Percentiles rank a stretch among this genome's conserved stretches.
These are phyloP conservation scores for Fragilariopsis cylindrus DNA, from an alignment of 108 stramenopile genomes.

Conservation along the genomic window DNA sequence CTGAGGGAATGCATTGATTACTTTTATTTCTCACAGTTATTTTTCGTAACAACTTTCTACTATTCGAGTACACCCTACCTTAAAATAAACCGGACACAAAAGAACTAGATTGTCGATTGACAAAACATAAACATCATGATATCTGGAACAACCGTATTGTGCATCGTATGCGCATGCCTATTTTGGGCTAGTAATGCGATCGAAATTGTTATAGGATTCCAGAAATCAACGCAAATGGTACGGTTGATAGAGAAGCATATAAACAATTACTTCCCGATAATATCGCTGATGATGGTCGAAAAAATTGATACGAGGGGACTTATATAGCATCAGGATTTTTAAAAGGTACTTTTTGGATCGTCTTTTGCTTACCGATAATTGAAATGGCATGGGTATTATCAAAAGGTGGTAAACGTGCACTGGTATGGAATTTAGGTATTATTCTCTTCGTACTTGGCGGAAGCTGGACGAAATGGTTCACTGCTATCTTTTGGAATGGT, in stretches of 20 bases:
- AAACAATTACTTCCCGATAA: constrained; percentile 53
- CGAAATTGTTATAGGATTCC: not conserved
- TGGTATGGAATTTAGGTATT: constrained; percentile 56
- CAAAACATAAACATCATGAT: constrained; percentile 1
- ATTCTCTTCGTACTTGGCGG: constrained; percentile 56
- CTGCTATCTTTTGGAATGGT: constrained; percentile 54
- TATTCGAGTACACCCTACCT: no score
- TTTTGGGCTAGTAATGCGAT: constrained; percentile 11
- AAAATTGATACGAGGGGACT: constrained; percentile 17
- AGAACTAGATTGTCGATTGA: not conserved
- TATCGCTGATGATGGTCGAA: constrained; percentile 40
- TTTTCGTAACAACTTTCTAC: no score
- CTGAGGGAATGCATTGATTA: no score
- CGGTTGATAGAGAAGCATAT: constrained; percentile 2
- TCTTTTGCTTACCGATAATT: constrained; percentile 59
- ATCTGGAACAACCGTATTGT: not conserved
- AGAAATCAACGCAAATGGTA: not conserved
- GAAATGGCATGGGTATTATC: constrained; percentile 70
- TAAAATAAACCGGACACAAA: no score
- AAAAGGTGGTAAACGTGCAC: constrained; percentile 39
- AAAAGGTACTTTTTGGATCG: constrained; percentile 62
- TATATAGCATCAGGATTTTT: constrained; percentile 23
- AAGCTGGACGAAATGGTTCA: constrained; percentile 55
- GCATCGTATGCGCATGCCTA: not conserved
- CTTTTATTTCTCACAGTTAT: no score